Evolutionary conservation across 2,329 filamentous ascomycete species (phyloP).

Genomic region (Aspergillus hiratsukae): DNA sequence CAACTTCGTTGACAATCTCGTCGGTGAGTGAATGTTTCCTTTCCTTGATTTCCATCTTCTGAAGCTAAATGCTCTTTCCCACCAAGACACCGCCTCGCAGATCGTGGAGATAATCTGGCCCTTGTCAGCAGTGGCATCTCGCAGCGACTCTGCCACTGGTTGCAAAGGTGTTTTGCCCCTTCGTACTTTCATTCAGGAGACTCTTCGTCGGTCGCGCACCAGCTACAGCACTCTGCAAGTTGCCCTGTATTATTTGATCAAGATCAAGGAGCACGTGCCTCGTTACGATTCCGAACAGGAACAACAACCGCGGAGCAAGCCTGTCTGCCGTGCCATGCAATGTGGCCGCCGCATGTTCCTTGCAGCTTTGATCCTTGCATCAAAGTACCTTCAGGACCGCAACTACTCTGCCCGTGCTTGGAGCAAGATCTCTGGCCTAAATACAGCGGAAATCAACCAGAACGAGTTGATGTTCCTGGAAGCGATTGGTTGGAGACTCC

Average conservation of each 20-base stretch:
- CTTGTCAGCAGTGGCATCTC: slow-evolving; percentile 73
- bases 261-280: slow-evolving; percentile 87
- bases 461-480: slow-evolving; percentile 91
- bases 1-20: slow-evolving; percentile 93
- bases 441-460: slow-evolving; percentile 88
- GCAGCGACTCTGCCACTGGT: slow-evolving; percentile 60
- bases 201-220: slow-evolving; percentile 85
- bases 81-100: slow-evolving; percentile 86
- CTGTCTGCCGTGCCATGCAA: slow-evolving; percentile 74
- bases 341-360: slow-evolving; percentile 98
- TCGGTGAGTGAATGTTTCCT: slow-evolving; percentile 67
- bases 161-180: slow-evolving; percentile 78
- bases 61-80: slow-evolving; percentile 20
- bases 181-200: slow-evolving; percentile 96
- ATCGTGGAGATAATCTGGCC: slow-evolving; percentile 98
- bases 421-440: slow-evolving; percentile 98
- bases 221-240: slow-evolving; percentile 98
- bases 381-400: slow-evolving; percentile 95
- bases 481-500: slow-evolving; percentile 89
- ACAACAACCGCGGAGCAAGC: slow-evolving; percentile 64
- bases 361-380: slow-evolving; percentile 87
- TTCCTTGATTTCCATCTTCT: slow-evolving; percentile 20
- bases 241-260: slow-evolving; percentile 89
- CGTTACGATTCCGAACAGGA: slow-evolving; percentile 81
- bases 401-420: slow-evolving; percentile 97